Percentiles rank a stretch among this genome's conserved stretches.
Evolutionary conservation across 768 basidiomycete genomes (phyloP).

Genomic region (Boletus patriciae): DNA sequence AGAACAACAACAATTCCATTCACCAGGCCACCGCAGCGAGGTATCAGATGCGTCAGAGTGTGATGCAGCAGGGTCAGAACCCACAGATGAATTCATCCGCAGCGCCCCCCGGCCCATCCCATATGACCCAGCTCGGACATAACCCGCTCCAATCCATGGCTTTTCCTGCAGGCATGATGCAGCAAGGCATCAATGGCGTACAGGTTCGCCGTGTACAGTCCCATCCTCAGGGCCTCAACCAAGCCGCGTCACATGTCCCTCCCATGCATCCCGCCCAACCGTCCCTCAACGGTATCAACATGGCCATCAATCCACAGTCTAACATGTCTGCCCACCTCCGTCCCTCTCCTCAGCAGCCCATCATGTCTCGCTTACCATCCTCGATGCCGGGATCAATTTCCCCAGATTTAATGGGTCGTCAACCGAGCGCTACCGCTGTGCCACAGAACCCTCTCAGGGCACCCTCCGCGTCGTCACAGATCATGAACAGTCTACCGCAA

Average conservation of each 20-base stretch:
- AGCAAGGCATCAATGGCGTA: slow-evolving; percentile 37
- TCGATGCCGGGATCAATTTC: slow-evolving; percentile 40
- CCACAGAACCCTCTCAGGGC: slow-evolving; percentile 46
- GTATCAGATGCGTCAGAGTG: slow-evolving; percentile 37
- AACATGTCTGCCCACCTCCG: slow-evolving; percentile 41
- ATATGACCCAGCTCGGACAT: slow-evolving; percentile 33
- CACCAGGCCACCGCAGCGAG: slow-evolving; percentile 26
- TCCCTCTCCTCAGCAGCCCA: slow-evolving; percentile 38
- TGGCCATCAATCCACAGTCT: slow-evolving; percentile 47
- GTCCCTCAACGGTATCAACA: slow-evolving; percentile 37
- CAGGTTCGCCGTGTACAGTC: slow-evolving; percentile 55
- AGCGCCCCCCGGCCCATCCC: slow-evolving; percentile 28
- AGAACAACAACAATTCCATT: slow-evolving; percentile 24
- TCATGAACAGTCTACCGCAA: slow-evolving; percentile 48
- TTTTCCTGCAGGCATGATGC: slow-evolving; percentile 46
- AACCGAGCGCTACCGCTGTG: slow-evolving; percentile 40
- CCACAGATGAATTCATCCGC: slow-evolving; percentile 36
- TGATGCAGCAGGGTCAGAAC: slow-evolving; percentile 40
- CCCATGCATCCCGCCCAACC: slow-evolving; percentile 39
- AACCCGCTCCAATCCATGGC: slow-evolving; percentile 42
- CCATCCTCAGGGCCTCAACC: slow-evolving; percentile 51
- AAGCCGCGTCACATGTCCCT: slow-evolving; percentile 35
- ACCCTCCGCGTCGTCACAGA: slow-evolving; percentile 43
- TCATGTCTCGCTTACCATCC: slow-evolving; percentile 34
- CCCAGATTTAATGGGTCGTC: slow-evolving; percentile 45